Evolutionary conservation across 805 yeast genomes (phyloP).

Genomic region (Metschnikowia picachoensis): DNA sequence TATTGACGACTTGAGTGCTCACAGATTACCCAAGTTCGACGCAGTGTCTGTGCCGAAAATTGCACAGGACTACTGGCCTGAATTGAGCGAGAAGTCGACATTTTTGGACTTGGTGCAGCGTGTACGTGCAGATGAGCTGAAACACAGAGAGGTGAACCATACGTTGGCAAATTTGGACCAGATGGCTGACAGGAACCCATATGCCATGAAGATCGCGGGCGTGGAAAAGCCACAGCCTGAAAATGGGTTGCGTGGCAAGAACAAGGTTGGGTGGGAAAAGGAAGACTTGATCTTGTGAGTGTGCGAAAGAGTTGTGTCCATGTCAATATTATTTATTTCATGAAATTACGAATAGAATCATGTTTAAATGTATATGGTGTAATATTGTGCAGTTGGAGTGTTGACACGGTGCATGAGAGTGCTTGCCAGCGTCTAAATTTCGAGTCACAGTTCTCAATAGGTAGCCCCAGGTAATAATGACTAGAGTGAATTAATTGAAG

Average conservation of each 20-base stretch:
- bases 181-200: conserved; percentile 61
- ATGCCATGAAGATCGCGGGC: conserved; percentile 44
- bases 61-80: conserved; percentile 62
- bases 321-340: no score
- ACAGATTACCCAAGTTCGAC: conserved; percentile 48
- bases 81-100: conserved; percentile 45
- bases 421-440: no score
- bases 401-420: no score
- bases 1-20: conserved; percentile 52
- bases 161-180: conserved; percentile 63
- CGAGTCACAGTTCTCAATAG: no score
- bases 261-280: conserved; percentile 41
- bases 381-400: no score
- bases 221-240: conserved; percentile 34
- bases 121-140: conserved; percentile 73
- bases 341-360: no score
- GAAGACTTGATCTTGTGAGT: conserved; percentile 29
- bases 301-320: no score
- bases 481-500: no score
- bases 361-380: no score
- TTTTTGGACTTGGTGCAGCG: conserved; percentile 58
- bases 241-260: conserved; percentile 29
- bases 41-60: conserved; percentile 49
- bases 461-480: no score
- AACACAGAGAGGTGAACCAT: conserved; percentile 77